A percentile compares a stretch with the other conserved stretches of the same genome.
These are phyloP conservation scores for Hyaloraphidium curvatum DNA, from an alignment of 192 early-diverging fungal species.

Conservation along the genomic window DNA sequence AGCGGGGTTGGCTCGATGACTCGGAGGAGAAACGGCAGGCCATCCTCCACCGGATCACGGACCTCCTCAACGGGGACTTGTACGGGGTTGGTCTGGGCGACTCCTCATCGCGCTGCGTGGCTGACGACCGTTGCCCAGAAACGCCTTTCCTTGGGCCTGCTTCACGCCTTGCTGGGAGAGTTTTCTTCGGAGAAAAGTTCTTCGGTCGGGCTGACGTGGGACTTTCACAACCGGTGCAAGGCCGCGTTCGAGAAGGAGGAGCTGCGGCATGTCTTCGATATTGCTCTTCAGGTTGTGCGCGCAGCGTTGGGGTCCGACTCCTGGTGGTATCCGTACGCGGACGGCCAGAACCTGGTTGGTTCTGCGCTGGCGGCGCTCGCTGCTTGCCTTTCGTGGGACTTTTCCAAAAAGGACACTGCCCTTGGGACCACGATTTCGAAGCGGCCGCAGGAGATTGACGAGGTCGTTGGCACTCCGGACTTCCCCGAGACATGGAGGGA, in stretches of 20 bases:
- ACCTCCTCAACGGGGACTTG: conserved; percentile 22
- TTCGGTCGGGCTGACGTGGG: conserved; percentile 41
- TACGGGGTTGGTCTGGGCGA: conserved; percentile 17
- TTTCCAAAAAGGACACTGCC: too few relatives aligned
- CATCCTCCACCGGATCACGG: conserved; percentile 29
- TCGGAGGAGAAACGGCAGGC: conserved; percentile 26
- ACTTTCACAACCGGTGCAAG: conserved; percentile 43
- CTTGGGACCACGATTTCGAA: too few relatives aligned
- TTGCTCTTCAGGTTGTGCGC: conserved; percentile 24
- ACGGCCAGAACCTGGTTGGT: too few relatives aligned
- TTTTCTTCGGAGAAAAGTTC: conserved; percentile 36
- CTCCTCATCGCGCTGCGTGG: too few relatives aligned
- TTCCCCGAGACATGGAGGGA: conserved; percentile 31
- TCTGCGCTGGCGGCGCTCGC: too few relatives aligned
- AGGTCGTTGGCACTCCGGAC: too few relatives aligned
- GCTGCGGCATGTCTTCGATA: conserved; percentile 28
- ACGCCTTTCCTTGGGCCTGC: conserved; percentile 25
- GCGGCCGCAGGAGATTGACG: too few relatives aligned
- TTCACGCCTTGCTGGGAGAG: conserved; percentile 35
- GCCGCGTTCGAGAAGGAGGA: conserved; percentile 33
- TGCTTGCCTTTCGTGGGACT: too few relatives aligned
- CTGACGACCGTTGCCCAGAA: too few relatives aligned
- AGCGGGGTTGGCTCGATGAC: conserved; percentile 39
- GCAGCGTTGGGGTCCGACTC: too few relatives aligned
- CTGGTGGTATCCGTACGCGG: too few relatives aligned